Percentiles rank a stretch among this genome's conserved stretches.
phyloP scores from a whole-genome alignment of 148 eudicot genomes.

The Suaeda aralocaspica region DNA sequence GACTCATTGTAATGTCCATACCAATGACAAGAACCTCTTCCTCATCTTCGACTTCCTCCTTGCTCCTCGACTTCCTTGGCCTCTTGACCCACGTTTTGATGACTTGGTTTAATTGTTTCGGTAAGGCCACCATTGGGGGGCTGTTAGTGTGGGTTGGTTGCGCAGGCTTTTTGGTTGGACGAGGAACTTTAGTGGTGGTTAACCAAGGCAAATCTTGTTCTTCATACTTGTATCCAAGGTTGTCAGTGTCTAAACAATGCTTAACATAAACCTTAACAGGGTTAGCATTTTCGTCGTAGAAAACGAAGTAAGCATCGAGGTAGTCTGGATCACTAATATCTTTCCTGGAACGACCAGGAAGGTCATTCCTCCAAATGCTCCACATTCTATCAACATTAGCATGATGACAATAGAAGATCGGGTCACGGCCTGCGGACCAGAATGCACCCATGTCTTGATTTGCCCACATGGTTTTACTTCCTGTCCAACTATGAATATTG shows the following conservation, averaged over 20 bases:
- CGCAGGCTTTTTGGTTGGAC: background rate
- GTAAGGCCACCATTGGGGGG: background rate
- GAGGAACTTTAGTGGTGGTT: too few relatives aligned
- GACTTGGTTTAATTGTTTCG: background rate
- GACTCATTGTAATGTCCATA: background rate
- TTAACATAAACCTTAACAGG: slow-evolving; percentile 12
- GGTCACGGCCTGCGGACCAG: slow-evolving; percentile 8
- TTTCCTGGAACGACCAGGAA: background rate
- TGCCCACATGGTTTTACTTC: background rate
- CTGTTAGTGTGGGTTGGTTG: background rate
- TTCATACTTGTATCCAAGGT: slow-evolving; percentile 7
- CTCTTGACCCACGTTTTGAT: background rate
- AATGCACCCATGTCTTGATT: slow-evolving; percentile 8
- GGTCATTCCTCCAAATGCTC: slow-evolving; percentile 4
- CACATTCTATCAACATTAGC: slow-evolving; percentile 17
- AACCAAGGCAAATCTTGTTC: background rate
- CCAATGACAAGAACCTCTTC: slow-evolving; percentile 13
- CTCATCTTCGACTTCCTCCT: background rate
- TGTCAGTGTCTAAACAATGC: slow-evolving; percentile 8
- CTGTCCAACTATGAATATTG: slow-evolving; percentile 6
- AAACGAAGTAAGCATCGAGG: slow-evolving; percentile 5
- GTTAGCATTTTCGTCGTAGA: slow-evolving; percentile 19
- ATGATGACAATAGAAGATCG: slow-evolving; percentile 18
- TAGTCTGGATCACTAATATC: background rate
- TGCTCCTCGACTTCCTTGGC: background rate